Base-by-base conservation (phyloP, 179 eudicot genomes). In the Amaranthus tricolor region DNA sequence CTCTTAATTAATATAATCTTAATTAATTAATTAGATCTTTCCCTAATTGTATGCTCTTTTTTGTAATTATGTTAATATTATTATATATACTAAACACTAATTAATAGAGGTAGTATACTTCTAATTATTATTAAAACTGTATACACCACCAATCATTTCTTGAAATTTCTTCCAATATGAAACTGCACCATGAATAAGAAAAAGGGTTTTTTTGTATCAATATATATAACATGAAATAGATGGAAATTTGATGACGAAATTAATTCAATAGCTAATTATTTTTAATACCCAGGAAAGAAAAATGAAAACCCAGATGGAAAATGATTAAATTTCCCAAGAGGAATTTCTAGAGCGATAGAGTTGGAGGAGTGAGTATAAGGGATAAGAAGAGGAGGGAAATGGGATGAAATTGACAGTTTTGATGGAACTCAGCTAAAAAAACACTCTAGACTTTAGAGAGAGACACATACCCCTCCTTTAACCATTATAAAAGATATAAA, bases 101-200 rank as follows among this genome's bases (percentile, higher is more conserved):
- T 12, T 31, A 74, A 9, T 53, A 45, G 40, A 31, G 3, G 40
- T 31, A 31, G 3, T 31, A 2, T 74, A 2, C 40, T 62, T 16
- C 65, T 74, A 31, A 31, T 62, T 68, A 63, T 43, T 76, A 76
- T 40, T 14, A 58, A 5, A 78, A 78, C 48, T 75, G 19, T 62
- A 77, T 70, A 70, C 68, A 65, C 72, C 72, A 78, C 65, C 72
- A 68, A 61, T 81, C 78, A 77, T 81, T 81, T 67, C 73, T 67
- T 66, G 14, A 7, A 7, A 61, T 43, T 19, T 48, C 24, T 51
- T 66, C n/a, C 52, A 31, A 31, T 31, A 17, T 6, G 19, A 61
- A 67, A 68, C 50, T 75, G 71, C 54, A 68, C 48, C 72, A 6
- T 20, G 16, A 31, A 7, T 9, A 24, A 57, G 6, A 31, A 31